Percentiles rank a stretch among this genome's conserved stretches.
phyloP scores from a whole-genome alignment of 345 rosid genomes.

The Firmiana major region DNA sequence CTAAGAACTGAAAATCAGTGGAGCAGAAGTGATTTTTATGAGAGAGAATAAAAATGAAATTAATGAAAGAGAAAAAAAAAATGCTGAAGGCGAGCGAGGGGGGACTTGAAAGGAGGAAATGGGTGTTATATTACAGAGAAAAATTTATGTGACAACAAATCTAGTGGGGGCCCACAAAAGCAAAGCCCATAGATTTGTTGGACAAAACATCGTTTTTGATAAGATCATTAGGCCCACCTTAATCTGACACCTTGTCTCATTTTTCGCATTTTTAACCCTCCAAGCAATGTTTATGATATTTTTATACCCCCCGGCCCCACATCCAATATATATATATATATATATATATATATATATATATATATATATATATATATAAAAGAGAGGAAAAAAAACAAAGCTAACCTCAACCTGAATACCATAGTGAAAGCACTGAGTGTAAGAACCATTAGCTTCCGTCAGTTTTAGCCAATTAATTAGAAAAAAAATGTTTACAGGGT shows the following conservation, averaged over 20 bases:
- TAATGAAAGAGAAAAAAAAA: background rate
- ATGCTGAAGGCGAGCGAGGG: conserved; percentile 4
- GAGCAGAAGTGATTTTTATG: too few relatives aligned
- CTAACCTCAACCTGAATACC: too few relatives aligned
- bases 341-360: too few relatives aligned
- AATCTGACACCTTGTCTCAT: conserved; percentile 13
- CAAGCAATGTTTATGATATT: too few relatives aligned
- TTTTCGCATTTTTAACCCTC: background rate
- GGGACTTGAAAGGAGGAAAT: conserved; percentile 12
- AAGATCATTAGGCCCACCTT: conserved; percentile 34
- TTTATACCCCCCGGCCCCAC: too few relatives aligned
- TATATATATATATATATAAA: too few relatives aligned
- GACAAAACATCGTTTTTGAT: conserved; percentile 43
- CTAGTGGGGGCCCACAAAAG: conserved; percentile 43
- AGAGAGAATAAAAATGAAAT: background rate
- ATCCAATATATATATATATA: too few relatives aligned
- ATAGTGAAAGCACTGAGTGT: too few relatives aligned
- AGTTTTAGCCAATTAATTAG: too few relatives aligned
- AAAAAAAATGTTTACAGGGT: too few relatives aligned
- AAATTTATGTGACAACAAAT: conserved; percentile 27
- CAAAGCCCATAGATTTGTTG: conserved; percentile 38
- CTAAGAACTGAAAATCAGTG: background rate
- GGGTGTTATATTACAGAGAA: conserved; percentile 49
- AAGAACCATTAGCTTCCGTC: too few relatives aligned
- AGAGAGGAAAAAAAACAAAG: too few relatives aligned